These are phyloP conservation scores for Colletotrichum lindemuthianum DNA, from an alignment of 2,329 filamentous ascomycete species.

Conservation along the genomic window DNA sequence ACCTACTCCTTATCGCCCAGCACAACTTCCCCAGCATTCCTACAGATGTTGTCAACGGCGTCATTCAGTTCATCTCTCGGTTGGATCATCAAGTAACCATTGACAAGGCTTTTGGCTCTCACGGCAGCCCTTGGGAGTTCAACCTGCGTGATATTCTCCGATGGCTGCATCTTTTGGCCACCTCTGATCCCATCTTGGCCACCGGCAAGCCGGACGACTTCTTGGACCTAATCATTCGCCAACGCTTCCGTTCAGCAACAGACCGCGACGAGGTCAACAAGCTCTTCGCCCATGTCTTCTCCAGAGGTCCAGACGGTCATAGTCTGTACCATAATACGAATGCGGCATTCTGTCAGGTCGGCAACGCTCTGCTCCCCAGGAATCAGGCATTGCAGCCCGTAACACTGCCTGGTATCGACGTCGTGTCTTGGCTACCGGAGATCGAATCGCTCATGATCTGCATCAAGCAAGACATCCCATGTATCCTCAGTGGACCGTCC, in stretches of 20 bases:
- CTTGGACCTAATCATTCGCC: conserved; percentile 82
- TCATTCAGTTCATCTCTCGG: conserved; percentile 84
- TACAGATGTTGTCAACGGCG: conserved; percentile 65
- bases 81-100: conserved; percentile 77
- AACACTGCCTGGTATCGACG: conserved; percentile 60
- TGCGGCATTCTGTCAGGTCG: conserved; percentile 76
- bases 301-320: conserved; percentile 59
- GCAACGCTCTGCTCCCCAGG: conserved; percentile 76
- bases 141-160: conserved; percentile 90
- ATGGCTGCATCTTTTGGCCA: conserved; percentile 81
- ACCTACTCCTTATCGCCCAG: conserved; percentile 83
- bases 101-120: conserved; percentile 66
- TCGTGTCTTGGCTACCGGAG: conserved; percentile 70
- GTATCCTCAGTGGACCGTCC: conserved; percentile 86
- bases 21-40: conserved; percentile 77
- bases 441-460: conserved; percentile 90
- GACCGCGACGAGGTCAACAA: conserved; percentile 74
- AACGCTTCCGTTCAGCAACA: conserved; percentile 79
- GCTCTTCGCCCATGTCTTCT: conserved; percentile 75
- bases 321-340: conserved; percentile 79
- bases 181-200: conserved; percentile 67
- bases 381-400: conserved; percentile 64
- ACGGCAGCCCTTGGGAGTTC: conserved; percentile 91
- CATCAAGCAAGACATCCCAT: conserved; percentile 86
- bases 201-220: conserved; percentile 76